Conservation (phyloP, 208 protist genomes). For the Leishmania martiniquensis region DNA sequence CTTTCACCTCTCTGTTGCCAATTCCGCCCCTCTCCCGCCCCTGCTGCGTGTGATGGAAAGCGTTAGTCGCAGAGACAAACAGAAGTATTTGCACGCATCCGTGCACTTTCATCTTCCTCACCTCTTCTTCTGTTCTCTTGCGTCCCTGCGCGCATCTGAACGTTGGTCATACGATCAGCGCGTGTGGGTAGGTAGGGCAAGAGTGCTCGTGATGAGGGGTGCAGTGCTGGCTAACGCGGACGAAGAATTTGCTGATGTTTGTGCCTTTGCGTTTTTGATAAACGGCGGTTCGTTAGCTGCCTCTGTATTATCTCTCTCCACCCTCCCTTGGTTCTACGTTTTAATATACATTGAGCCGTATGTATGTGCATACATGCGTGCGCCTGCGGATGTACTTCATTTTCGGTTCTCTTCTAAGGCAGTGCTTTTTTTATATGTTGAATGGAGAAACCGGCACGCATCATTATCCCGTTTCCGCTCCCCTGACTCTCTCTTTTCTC, state of each 20-base stretch:
- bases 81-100: not conserved
- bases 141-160: not conserved
- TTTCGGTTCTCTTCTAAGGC: no score
- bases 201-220: not conserved
- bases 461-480: not conserved
- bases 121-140: not conserved
- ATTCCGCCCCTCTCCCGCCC: no score
- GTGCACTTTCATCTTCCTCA: not conserved
- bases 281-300: not conserved
- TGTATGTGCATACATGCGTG: slow-evolving; percentile 8
- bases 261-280: not conserved
- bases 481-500: not conserved
- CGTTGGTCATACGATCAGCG: not conserved
- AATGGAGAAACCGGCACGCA: not conserved
- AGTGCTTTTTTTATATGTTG: not conserved
- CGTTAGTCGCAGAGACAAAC: no score
- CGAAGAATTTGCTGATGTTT: not conserved
- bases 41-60: no score
- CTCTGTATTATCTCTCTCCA: not conserved
- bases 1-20: not conserved
- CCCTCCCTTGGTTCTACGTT: not conserved
- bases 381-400: not conserved
- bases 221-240: not conserved
- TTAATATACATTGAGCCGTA: slow-evolving; percentile 8
- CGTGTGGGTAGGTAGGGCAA: not conserved